Percentiles rank a stretch among this genome's conserved stretches.
Conservation (phyloP, 495 filamentous ascomycete species). For the Talaromyces adpressus region DNA sequence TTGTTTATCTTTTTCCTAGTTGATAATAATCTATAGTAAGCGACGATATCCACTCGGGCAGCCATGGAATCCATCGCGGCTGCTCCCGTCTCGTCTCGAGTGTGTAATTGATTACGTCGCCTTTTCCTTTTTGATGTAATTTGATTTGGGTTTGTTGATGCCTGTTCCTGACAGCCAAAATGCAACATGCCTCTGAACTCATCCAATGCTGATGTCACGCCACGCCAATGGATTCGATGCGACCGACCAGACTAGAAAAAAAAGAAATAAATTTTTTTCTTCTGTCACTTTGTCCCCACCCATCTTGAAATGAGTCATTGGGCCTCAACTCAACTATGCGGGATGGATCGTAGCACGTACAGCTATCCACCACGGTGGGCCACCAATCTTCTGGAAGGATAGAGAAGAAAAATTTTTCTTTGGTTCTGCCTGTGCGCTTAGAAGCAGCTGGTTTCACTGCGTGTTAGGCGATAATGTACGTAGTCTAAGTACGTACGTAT, state of each 20-base stretch:
- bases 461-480: neutral
- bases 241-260: neutral
- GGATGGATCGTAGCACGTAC: neutral
- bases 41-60: constrained; percentile 1
- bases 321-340: neutral
- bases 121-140: neutral
- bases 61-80: neutral
- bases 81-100: neutral
- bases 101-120: neutral
- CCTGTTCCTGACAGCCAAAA: constrained; percentile 2
- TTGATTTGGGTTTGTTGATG: neutral
- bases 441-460: neutral
- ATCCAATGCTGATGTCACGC: neutral
- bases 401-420: neutral
- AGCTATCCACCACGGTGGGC: neutral
- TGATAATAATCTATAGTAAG: neutral
- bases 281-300: neutral
- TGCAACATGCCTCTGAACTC: neutral
- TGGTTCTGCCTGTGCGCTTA: neutral
- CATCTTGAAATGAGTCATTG: constrained; percentile 4
- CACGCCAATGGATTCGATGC: neutral
- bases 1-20: neutral
- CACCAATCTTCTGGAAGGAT: constrained; percentile 1
- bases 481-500: neutral
- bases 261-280: neutral